A percentile compares a stretch with the other conserved stretches of the same genome.
phyloP scores from a whole-genome alignment of 148 eudicot species.

The Hydrangea macrophylla region DNA sequence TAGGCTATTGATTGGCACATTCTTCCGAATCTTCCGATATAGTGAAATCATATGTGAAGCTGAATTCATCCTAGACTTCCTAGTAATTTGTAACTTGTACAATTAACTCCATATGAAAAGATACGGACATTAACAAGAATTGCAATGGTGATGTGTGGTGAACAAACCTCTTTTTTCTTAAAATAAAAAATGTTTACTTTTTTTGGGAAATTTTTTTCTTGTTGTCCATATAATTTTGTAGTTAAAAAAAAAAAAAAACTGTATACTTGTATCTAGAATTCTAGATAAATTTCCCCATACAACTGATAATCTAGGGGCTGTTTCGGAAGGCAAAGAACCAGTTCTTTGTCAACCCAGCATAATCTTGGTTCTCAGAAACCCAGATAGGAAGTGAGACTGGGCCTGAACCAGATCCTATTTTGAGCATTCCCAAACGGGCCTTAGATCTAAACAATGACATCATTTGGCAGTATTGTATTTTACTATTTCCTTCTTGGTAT shows the following conservation, averaged over 20 bases:
- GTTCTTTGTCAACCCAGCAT: too few relatives aligned
- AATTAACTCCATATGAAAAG: background rate
- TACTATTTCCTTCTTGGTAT: background rate
- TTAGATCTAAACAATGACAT: background rate
- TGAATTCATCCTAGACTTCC: background rate
- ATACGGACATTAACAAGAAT: background rate
- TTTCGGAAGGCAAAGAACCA: too few relatives aligned
- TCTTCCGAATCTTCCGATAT: too few relatives aligned
- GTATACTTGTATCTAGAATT: background rate
- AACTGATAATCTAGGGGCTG: too few relatives aligned
- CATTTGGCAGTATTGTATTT: background rate
- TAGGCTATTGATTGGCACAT: background rate
- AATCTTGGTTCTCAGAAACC: too few relatives aligned
- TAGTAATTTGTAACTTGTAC: background rate
- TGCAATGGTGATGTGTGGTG: background rate
- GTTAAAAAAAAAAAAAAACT: background rate
- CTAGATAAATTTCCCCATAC: background rate
- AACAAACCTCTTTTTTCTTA: background rate
- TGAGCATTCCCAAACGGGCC: too few relatives aligned
- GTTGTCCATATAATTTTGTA: background rate
- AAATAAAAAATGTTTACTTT: background rate
- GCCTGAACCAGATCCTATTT: too few relatives aligned
- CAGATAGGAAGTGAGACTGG: too few relatives aligned
- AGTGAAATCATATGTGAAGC: background rate
- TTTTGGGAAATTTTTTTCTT: background rate